Conservation (phyloP, 345 rosid genomes). For the Dovyalis caffra region DNA sequence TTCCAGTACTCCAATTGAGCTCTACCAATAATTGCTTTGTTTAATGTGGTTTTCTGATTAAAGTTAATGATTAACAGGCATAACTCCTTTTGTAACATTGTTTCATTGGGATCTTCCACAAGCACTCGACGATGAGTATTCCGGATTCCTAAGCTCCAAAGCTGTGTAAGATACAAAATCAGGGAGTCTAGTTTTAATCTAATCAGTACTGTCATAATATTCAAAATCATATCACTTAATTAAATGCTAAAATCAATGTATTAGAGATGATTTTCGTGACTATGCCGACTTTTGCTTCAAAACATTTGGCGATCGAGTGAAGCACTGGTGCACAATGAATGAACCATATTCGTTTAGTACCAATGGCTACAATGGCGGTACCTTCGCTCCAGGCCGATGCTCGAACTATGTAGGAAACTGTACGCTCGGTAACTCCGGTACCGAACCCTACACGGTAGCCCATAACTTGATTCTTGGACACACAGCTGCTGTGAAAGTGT, state of each 20-base stretch:
- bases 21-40: neutral
- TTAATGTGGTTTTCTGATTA: neutral
- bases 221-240: too few relatives aligned
- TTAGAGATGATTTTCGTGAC: slow-evolving; percentile 25
- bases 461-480: slow-evolving; percentile 46
- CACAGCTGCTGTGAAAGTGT: slow-evolving; percentile 32
- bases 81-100: slow-evolving; percentile 53
- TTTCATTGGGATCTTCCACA: slow-evolving; percentile 66
- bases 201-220: too few relatives aligned
- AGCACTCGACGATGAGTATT: slow-evolving; percentile 57
- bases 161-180: slow-evolving; percentile 49
- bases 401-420: slow-evolving; percentile 40
- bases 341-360: slow-evolving; percentile 19
- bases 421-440: slow-evolving; percentile 35
- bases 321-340: slow-evolving; percentile 35
- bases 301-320: slow-evolving; percentile 36
- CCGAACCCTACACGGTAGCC: slow-evolving; percentile 39
- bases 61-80: slow-evolving; percentile 27
- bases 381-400: slow-evolving; percentile 50
- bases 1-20: neutral
- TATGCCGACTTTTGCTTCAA: slow-evolving; percentile 36
- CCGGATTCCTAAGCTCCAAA: slow-evolving; percentile 48
- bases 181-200: too few relatives aligned
- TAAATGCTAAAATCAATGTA: neutral
- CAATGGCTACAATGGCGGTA: slow-evolving; percentile 27